Evolutionary conservation across 352 stramenopile genomes (phyloP).

Genomic region (Phytophthora cactorum): DNA sequence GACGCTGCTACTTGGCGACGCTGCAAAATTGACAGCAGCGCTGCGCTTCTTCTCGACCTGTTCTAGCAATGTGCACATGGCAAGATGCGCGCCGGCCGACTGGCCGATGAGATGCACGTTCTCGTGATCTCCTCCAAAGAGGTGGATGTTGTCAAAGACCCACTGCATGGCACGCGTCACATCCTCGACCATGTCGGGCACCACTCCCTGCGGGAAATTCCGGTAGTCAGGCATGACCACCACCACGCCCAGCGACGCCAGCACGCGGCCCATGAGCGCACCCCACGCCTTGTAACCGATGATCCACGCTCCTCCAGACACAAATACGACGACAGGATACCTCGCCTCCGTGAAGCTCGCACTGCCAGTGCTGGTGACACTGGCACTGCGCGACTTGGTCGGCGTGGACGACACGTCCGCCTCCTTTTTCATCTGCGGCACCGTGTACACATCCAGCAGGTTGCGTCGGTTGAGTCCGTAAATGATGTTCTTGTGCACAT

Average conservation of each 20-base stretch:
- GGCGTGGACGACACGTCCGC: conserved; percentile 12
- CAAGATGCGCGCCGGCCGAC: conserved; percentile 90
- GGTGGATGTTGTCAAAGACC: conserved; percentile 85
- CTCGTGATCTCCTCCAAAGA: conserved; percentile 86
- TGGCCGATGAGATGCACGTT: conserved; percentile 91
- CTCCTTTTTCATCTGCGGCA: conserved; percentile 32
- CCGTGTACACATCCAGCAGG: conserved; percentile 88
- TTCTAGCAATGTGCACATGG: conserved; percentile 73
- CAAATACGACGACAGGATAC: conserved; percentile 89
- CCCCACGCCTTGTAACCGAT: conserved; percentile 95
- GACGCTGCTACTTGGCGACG: conserved; percentile 27
- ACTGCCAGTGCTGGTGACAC: conserved; percentile 22
- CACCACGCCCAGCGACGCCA: conserved; percentile 79
- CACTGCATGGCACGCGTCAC: conserved; percentile 85
- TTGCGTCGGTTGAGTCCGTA: conserved; percentile 81
- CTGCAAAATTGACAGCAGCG: conserved; percentile 7
- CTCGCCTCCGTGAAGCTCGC: conserved; percentile 31
- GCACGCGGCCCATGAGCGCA: conserved; percentile 78
- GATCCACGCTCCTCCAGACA: conserved; percentile 92
- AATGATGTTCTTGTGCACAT: conserved; percentile 85
- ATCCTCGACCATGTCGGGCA: conserved; percentile 93
- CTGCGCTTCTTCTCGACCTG: conserved; percentile 66
- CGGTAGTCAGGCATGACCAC: conserved; percentile 93
- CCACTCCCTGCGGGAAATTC: conserved; percentile 89
- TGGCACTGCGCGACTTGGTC: conserved; percentile 20